Evolutionary conservation across 2,329 filamentous ascomycete genomes (phyloP).

Genomic region (Elsinoe ampelina): DNA sequence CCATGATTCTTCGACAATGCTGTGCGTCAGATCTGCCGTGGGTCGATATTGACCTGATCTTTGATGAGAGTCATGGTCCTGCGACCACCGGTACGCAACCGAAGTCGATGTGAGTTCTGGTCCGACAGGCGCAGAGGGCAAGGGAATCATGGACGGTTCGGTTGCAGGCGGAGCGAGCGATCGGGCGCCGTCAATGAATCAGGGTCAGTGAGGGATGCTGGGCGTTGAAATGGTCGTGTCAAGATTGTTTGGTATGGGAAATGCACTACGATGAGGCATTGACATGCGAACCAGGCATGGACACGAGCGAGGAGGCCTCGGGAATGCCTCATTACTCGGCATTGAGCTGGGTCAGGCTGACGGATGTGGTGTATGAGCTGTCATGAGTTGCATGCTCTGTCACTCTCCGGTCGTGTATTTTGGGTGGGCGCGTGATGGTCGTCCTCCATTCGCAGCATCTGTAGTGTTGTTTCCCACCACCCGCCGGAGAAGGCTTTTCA

Average conservation of each 20-base stretch:
- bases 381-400: neutral
- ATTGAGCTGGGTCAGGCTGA: neutral
- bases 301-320: neutral
- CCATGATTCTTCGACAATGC: neutral
- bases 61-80: neutral
- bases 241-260: constrained; percentile 12
- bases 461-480: neutral
- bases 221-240: constrained; percentile 8
- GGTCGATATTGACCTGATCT: constrained; percentile 3
- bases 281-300: constrained; percentile 8
- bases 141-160: neutral
- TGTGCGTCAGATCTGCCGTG: neutral
- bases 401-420: neutral
- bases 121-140: neutral
- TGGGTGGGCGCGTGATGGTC: neutral
- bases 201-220: constrained; percentile 5
- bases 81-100: constrained; percentile 5
- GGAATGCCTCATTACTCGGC: neutral
- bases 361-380: neutral
- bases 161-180: constrained; percentile 8
- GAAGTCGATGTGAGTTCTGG: neutral
- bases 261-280: constrained; percentile 3
- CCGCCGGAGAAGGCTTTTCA: neutral
- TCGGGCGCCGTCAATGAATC: constrained; percentile 1
- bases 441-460: neutral